Conservation (phyloP, 2,329 filamentous ascomycete species). For the Monosporascus cannonballus region DNA sequence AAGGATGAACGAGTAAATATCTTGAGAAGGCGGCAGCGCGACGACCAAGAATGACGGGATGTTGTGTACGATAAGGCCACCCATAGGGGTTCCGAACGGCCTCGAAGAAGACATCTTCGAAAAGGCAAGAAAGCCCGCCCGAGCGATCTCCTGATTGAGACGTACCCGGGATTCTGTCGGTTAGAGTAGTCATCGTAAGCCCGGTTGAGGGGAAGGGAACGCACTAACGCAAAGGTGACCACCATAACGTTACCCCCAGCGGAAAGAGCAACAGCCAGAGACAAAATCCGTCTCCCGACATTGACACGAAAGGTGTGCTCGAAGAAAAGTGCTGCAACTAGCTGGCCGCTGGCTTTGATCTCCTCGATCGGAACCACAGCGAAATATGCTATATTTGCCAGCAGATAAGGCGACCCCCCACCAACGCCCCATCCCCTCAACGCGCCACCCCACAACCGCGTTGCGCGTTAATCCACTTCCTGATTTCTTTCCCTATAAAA, state of each 20-base stretch:
- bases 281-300: conserved; percentile 52
- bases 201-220: conserved; percentile 14
- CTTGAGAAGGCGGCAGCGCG: conserved; percentile 53
- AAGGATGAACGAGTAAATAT: conserved; percentile 65
- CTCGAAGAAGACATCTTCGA: conserved; percentile 54
- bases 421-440: no score
- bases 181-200: neutral
- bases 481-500: no score
- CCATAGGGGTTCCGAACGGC: conserved; percentile 62
- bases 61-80: conserved; percentile 63
- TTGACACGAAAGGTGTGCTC: conserved; percentile 54
- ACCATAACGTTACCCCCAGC: conserved; percentile 69
- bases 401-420: no score
- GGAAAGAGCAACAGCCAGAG: conserved; percentile 60
- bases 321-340: conserved; percentile 64
- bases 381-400: conserved; percentile 59
- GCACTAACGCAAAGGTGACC: conserved; percentile 60
- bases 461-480: no score
- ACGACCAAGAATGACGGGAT: conserved; percentile 64
- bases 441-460: no score
- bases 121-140: conserved; percentile 65
- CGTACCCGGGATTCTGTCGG: conserved; percentile 43
- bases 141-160: conserved; percentile 66
- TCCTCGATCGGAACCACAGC: conserved; percentile 62
- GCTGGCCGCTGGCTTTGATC: conserved; percentile 58